Percentiles rank a stretch among this genome's conserved stretches.
Conservation (phyloP, 768 basidiomycete genomes). For the Cubamyces lactineus region DNA sequence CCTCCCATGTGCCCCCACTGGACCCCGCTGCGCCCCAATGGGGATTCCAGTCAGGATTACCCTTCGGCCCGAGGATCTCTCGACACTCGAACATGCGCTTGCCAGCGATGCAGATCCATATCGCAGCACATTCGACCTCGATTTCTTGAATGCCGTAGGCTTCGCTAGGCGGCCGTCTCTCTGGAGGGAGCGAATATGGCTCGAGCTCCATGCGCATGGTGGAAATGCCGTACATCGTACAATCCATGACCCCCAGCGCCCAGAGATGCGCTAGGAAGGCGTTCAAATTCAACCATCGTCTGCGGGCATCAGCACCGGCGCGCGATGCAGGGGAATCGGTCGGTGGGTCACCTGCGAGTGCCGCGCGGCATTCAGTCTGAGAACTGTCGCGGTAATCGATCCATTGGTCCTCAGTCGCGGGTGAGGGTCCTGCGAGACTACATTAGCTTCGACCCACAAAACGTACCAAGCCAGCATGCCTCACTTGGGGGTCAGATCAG, state of each 20-base stretch:
- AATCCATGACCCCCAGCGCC: conserved; percentile 11
- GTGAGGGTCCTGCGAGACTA: no score
- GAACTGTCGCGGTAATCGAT: no score
- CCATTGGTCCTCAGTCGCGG: no score
- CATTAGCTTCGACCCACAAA: no score
- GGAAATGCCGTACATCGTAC: conserved; percentile 15
- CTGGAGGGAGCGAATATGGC: conserved; percentile 1
- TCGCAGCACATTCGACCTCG: conserved; percentile 11
- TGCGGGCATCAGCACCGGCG: background rate
- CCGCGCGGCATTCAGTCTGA: background rate
- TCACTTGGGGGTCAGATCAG: background rate
- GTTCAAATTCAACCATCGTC: conserved; percentile 15
- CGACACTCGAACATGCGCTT: conserved; percentile 11
- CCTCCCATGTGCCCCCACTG: conserved; percentile 20
- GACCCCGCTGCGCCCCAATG: conserved; percentile 6
- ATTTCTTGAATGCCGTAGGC: background rate
- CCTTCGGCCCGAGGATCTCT: conserved; percentile 19
- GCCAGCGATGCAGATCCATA: conserved; percentile 13
- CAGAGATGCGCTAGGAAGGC: conserved; percentile 18
- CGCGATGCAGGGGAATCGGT: background rate
- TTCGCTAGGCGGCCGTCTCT: background rate
- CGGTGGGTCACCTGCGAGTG: conserved; percentile 8
- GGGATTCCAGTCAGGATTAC: conserved; percentile 15
- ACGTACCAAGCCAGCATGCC: background rate
- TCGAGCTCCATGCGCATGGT: conserved; percentile 20